phyloP scores from a whole-genome alignment of 148 eudicot genomes.

The Vaccinium darrowii region DNA sequence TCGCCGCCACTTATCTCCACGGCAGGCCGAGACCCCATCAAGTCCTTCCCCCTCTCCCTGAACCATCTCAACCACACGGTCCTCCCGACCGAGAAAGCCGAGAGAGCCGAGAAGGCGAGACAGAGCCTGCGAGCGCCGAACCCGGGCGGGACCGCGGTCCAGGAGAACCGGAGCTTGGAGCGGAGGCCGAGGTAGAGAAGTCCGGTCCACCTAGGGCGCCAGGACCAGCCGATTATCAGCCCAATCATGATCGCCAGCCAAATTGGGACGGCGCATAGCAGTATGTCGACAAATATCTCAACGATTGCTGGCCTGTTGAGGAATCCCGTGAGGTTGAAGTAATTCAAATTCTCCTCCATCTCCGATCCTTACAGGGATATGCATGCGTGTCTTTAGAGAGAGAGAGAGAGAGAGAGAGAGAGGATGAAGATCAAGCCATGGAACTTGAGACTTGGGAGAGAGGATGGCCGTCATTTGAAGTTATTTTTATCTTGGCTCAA shows the following conservation, averaged over 20 bases:
- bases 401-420: background rate
- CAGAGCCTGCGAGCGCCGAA: constrained; percentile 50
- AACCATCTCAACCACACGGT: constrained; percentile 33
- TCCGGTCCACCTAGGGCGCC: constrained; percentile 89
- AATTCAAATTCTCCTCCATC: constrained; percentile 4
- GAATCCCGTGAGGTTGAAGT: constrained; percentile 30
- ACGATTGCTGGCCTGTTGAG: constrained; percentile 46
- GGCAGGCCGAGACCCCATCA: background rate
- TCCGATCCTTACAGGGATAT: background rate
- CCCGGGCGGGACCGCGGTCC: constrained; percentile 41
- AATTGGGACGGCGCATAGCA: constrained; percentile 78
- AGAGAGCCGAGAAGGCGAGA: constrained; percentile 45
- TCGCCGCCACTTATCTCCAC: background rate
- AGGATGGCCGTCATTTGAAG: too few relatives aligned
- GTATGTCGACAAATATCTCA: constrained; percentile 85
- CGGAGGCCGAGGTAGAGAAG: constrained; percentile 46
- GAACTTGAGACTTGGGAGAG: too few relatives aligned
- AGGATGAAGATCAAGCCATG: background rate
- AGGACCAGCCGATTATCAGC: constrained; percentile 83
- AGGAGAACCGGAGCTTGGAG: constrained; percentile 34
- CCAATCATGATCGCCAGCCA: constrained; percentile 89
- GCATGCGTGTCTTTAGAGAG: background rate
- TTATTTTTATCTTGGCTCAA: too few relatives aligned
- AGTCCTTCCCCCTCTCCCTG: constrained; percentile 25
- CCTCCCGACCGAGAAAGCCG: constrained; percentile 33